These are phyloP conservation scores for Liriodendron chinense DNA, from an alignment of 164 flowering plant species.

Conservation along the genomic window DNA sequence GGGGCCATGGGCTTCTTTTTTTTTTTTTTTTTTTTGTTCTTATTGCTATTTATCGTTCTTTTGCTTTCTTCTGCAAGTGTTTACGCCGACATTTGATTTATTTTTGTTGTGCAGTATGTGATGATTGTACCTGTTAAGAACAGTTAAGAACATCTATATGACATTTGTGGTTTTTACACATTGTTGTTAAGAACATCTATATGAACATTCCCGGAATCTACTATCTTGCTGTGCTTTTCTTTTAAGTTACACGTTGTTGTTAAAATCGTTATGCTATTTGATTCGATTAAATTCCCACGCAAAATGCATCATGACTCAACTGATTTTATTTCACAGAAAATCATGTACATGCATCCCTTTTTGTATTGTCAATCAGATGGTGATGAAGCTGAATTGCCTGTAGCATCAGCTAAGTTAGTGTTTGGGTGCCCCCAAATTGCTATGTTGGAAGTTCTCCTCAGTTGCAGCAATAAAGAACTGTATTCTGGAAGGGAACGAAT, in stretches of 20 bases:
- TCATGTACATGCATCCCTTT: no score
- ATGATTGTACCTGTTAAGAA: neutral
- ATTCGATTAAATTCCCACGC: neutral
- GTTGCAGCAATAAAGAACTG: no score
- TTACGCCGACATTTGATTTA: neutral
- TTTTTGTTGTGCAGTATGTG: conserved; percentile 7
- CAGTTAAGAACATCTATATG: neutral
- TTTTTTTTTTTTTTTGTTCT: no score
- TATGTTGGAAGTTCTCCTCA: no score
- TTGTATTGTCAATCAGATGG: no score
- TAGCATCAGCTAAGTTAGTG: no score
- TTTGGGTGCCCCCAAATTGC: no score
- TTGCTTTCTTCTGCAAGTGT: neutral
- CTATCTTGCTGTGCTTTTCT: neutral
- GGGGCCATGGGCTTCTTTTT: neutral
- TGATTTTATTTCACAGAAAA: no score
- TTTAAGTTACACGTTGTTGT: neutral
- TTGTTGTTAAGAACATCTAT: neutral
- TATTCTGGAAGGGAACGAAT: no score
- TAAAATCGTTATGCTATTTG: neutral
- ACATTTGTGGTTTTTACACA: neutral
- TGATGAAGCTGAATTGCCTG: no score
- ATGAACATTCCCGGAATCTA: neutral
- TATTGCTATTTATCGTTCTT: neutral
- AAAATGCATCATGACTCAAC: neutral